Evolutionary conservation across 148 eudicot genomes (phyloP).

Genomic region (Polygonum maritimum): DNA sequence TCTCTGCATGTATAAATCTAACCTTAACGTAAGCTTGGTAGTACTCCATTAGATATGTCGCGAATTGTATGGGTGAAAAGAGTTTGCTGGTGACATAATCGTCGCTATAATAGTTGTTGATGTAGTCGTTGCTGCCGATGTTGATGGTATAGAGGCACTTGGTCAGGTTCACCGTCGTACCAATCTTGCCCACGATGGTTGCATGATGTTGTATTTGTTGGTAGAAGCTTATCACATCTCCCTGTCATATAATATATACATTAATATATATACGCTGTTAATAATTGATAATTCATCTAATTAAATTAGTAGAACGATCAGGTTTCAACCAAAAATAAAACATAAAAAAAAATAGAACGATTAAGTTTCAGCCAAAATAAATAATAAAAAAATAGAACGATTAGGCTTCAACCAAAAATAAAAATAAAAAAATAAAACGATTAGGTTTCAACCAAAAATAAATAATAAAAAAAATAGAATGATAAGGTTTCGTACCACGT

Average conservation of each 20-base stretch:
- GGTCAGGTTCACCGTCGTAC: not conserved
- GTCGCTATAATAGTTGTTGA: conserved; percentile 4
- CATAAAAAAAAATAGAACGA: too few species aligned
- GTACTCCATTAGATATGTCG: not conserved
- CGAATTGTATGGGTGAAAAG: not conserved
- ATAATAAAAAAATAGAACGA: too few species aligned
- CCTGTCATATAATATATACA: not conserved
- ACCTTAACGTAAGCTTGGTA: not conserved
- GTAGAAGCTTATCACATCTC: not conserved
- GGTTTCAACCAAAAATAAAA: too few species aligned
- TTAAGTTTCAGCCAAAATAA: too few species aligned
- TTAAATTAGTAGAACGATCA: too few species aligned
- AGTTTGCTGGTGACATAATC: not conserved
- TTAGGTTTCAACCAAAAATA: too few species aligned
- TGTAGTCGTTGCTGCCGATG: conserved; percentile 7
- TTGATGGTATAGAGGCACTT: conserved; percentile 3
- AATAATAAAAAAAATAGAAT: too few species aligned
- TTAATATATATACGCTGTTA: too few species aligned
- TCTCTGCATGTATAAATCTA: too few species aligned
- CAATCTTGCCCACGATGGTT: not conserved
- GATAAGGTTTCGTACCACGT: not conserved
- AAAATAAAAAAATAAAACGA: too few species aligned
- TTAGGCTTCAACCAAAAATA: too few species aligned
- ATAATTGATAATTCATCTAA: too few species aligned
- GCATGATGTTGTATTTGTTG: not conserved